phyloP scores from a whole-genome alignment of 345 rosid species.

The Brassica nigra region DNA sequence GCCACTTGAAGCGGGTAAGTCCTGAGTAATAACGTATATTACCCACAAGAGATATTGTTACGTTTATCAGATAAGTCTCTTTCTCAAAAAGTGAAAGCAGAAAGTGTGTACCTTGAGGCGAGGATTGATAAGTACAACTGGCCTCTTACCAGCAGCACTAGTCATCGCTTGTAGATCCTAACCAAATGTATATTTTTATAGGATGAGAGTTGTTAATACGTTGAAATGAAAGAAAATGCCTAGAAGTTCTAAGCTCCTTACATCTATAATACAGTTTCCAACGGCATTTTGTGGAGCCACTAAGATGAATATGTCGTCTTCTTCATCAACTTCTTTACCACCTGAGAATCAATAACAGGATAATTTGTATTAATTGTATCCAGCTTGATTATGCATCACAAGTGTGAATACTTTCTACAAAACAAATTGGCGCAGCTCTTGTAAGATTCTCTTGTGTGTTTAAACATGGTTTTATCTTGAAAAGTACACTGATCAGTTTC shows the following conservation, averaged over 20 bases:
- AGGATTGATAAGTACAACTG: slow-evolving; percentile 88
- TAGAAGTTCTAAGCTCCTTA: slow-evolving; percentile 42
- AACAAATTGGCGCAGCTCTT: slow-evolving; percentile 7
- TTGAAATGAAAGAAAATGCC: not conserved
- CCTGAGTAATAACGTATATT: slow-evolving; percentile 48
- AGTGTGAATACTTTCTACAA: not conserved
- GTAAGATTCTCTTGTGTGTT: slow-evolving; percentile 6
- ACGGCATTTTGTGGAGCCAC: slow-evolving; percentile 97
- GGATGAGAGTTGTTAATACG: not conserved
- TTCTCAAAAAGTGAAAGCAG: not conserved
- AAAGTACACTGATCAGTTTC: not conserved
- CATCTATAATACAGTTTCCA: slow-evolving; percentile 92
- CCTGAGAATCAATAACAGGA: slow-evolving; percentile 46
- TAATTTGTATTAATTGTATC: not conserved
- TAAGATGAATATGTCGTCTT: slow-evolving; percentile 86
- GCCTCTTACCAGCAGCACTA: slow-evolving; percentile 80
- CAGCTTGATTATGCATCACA: slow-evolving; percentile 7
- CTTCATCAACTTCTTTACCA: slow-evolving; percentile 76
- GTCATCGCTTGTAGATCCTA: slow-evolving; percentile 96
- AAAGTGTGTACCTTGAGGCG: slow-evolving; percentile 63
- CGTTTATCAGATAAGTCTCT: slow-evolving; percentile 3
- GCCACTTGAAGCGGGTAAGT: slow-evolving; percentile 88
- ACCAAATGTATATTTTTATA: slow-evolving; percentile 7
- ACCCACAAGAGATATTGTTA: not conserved
- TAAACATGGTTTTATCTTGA: not conserved